Evolutionary conservation across 148 eudicot genomes (phyloP), one percentile per base, ranked within the genome.

Genomic region (Talinum fruticosum): DNA sequence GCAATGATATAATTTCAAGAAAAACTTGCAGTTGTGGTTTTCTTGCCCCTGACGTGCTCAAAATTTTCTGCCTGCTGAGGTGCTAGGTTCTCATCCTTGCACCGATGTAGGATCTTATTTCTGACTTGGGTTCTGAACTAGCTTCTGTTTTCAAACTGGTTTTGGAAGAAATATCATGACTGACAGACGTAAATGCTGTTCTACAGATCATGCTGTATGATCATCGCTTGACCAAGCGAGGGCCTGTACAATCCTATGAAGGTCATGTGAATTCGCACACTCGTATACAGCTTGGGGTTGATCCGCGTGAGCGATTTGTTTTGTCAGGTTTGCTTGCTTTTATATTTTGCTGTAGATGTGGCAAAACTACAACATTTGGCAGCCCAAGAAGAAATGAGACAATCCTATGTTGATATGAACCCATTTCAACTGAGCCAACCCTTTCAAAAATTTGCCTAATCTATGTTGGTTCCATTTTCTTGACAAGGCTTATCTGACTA

Each of bases 221-320:
- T 85, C 93, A 92, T 72, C 96, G 98, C 74, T 75, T 90, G 86
- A 88, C 79, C 51, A 84, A 83, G 72, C 90, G 90, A 82, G 96
- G 97, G 65, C 83, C 94, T 71, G 80, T 95, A 51, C 98, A 95
- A 81, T 84, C 86, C 10, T 92, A 90, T 54, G 97, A 90, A 76
- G 98, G 96, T 30, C 85, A 88, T 71, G 89, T 90, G 51, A 95
- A 95, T 81, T 83, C 98, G 51, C 92, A 95, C 84, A 84, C 90
- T 69, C 92, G 86, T 41, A 84, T 88, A 74, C 85, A 89, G 71
- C 87, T 95, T 79, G 97, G 89, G 75, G 82, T 88, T 67, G 98
- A 95, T 79, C 87, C 96, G 37, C 75, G 73, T 69, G 98, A 92
- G 79, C 88, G 88, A 73, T 79, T 79, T 76, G 53, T 95, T 65